Base-by-base conservation (phyloP, 192 early-diverging fungal genomes). In the Kickxella alabastrina region DNA sequence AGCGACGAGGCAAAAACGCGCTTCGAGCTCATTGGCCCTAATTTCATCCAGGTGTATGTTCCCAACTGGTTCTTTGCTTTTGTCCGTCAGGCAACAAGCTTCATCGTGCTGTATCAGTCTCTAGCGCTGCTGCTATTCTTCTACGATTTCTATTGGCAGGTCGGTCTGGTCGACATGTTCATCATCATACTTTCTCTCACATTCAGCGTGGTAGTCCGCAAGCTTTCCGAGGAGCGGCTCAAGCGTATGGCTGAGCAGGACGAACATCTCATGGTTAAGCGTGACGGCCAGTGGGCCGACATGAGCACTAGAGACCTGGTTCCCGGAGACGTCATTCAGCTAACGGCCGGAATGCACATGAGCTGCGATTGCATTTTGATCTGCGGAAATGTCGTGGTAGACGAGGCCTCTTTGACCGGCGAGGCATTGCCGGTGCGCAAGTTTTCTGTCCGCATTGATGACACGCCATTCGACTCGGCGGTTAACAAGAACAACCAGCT, bases 351-450 rank as follows among this genome's bases (percentile, higher is more conserved):
- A 10, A 55, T 68, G 29, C 54, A 68, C 9, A 45, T 89, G 3
- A 73, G 83, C 4, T 83, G 85, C 24, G 87, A 89, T 41, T 74
- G 69, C 26, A 80, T 86, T 5, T 54, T 89, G 24, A 43, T 87
- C 0, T 58, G 62, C 26, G 87, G 87, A 23, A 79, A 82, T 31
- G 78, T 81, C 6, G 82, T 89, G 31, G 82, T 82, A 21, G 82
- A 89, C 63, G 87, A 89, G 52, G 78, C 75, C 26, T 80, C 78
- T 14, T 63, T 89, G 28, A 89, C 87, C 3, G 87, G 83, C 37
- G 87, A 88, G 74, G 84, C 86, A 12, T 64, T 87, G 52, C 87
- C 85, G 4, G 77, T 88, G n/a, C 80, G 83, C 52, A 91, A 87
- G 64, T 84, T 85, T 39, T 58, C 82, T 3, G 70, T 87, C 26